Base-by-base conservation (phyloP, 345 rosid genomes). In the Camelina neglecta region DNA sequence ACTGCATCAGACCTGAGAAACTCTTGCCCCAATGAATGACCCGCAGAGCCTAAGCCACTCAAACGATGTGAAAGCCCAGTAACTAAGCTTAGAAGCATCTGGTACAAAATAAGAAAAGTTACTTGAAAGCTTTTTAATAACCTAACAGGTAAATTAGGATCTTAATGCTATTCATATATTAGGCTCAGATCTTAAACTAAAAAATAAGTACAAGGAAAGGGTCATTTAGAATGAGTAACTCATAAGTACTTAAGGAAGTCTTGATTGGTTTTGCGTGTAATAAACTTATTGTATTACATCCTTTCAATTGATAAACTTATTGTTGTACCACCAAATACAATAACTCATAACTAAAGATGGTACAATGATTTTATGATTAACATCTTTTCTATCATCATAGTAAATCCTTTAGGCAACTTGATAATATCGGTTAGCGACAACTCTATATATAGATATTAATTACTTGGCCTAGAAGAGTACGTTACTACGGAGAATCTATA, bases 61-160 rank as follows among this genome's bases (percentile, higher is more conserved):
- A 80, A 75, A 78, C 80, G 83, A 85, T 49, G 49, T 49, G 86
- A 77, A 63, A 84, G 67, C 64, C 72, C 83, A 76, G 90, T 83
- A 73, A 64, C 76, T 71, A 83, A 84, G 75, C 83, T 84, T 72
- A 73, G 80, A 79, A 86, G 74, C 73, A 81, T 88, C 98, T 94
- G 89, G 84, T 60, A 65, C 80, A 67, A 77, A 68, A 80, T 21
- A 79, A 79, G 64, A 79, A 60, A 67, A 60, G 64, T 68, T 60
- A 76, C 61, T 53, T 29, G 71, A 50, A 41, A 67, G 67, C 6
- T 58, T 53, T 55, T 26, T 11, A 47, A 78, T 42, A 59, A 59
- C 39, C 73, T 38, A 21, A 36, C 41, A 41, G 48, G 62, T 36
- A 50, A 64, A 31, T 58, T 39, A 71, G 41, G 56, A 72, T 59